Evolutionary conservation across 2,329 filamentous ascomycete species (phyloP), one percentile per base, ranked within the genome.

Genomic region (Botryosphaeria agaves): DNA sequence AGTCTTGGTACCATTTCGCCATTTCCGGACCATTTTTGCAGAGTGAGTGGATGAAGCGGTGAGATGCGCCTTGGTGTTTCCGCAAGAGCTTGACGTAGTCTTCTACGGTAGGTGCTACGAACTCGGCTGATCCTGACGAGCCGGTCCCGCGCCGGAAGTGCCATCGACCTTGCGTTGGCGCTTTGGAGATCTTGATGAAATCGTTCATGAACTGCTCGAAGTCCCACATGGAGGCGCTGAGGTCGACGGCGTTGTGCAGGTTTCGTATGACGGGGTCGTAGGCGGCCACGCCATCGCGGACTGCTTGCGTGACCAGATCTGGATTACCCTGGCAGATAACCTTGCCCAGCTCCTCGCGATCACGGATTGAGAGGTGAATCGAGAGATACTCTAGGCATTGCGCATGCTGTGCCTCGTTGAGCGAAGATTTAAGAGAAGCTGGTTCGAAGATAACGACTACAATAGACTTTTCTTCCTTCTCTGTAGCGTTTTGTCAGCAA

Each of bases 231-330:
- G 80, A 77, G 23, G 72, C 72, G 19, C 69, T 70, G 5, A 87
- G 61, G 42, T 85, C 76, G 15, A 84, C 66, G 2, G 68, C 66
- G 32, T 78, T 67, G 46, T 87, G 81, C 5, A 85, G 59, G 3
- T 63, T 57, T 14, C 79, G 65, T 33, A 89, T 81, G 35, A 84
- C 71, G 0, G 77, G 77, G 31, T 84, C 79, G 39, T 79, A 81
- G 2, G 75, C 73, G 0, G 64, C 58, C 5, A 84, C 66, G 0
- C 63, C 51, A 34, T 82, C 75, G 18, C 68, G 64, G 28, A 85
- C 56, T 1, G 70, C 63, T 6, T 70, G 64, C 0, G 80, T 85
- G n/a, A 84, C 61, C 7, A 77, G 61, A 41, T 87, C 81, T 0
- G 81, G 80, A 15, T 63, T 69, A 27, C 70, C 62, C 9, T 69